phyloP scores from a whole-genome alignment of 768 basidiomycete species.

The Phylloporus sp. region DNA sequence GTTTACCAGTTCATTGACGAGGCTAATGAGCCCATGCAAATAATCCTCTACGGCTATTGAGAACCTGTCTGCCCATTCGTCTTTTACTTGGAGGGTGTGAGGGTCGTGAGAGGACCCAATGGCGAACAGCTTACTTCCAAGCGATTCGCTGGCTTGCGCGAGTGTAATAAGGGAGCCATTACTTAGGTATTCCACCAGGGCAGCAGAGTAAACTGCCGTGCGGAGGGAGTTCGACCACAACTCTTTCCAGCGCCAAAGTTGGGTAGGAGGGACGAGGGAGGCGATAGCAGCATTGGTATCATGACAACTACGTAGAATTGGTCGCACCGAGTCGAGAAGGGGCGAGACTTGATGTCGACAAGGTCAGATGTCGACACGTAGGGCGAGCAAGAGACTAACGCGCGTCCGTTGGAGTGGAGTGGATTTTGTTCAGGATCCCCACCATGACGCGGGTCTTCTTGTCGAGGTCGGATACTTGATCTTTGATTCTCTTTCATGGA shows the following conservation, averaged over 20 bases:
- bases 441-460: slow-evolving; percentile 67
- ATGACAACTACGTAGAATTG: slow-evolving; percentile 51
- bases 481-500: slow-evolving; percentile 65
- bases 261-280: slow-evolving; percentile 56
- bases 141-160: slow-evolving; percentile 42
- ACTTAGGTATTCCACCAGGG: slow-evolving; percentile 61
- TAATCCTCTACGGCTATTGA: slow-evolving; percentile 71
- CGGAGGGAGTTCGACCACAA: slow-evolving; percentile 74
- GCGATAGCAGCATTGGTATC: slow-evolving; percentile 50
- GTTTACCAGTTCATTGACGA: slow-evolving; percentile 77
- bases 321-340: slow-evolving; percentile 53
- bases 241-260: slow-evolving; percentile 83
- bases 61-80: slow-evolving; percentile 65
- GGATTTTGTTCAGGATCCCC: slow-evolving; percentile 75
- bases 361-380: slow-evolving; percentile 9
- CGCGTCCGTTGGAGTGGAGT: slow-evolving; percentile 59
- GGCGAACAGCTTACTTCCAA: slow-evolving; percentile 56
- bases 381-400: slow-evolving; percentile 39
- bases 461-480: slow-evolving; percentile 68
- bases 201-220: slow-evolving; percentile 59
- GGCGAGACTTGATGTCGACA: slow-evolving; percentile 44
- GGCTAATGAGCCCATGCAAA: slow-evolving; percentile 69
- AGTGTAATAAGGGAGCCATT: slow-evolving; percentile 56
- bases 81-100: slow-evolving; percentile 45
- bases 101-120: neutral